Conservation (phyloP, 1,139 yeast genomes). For the Pneumocystis murina region DNA sequence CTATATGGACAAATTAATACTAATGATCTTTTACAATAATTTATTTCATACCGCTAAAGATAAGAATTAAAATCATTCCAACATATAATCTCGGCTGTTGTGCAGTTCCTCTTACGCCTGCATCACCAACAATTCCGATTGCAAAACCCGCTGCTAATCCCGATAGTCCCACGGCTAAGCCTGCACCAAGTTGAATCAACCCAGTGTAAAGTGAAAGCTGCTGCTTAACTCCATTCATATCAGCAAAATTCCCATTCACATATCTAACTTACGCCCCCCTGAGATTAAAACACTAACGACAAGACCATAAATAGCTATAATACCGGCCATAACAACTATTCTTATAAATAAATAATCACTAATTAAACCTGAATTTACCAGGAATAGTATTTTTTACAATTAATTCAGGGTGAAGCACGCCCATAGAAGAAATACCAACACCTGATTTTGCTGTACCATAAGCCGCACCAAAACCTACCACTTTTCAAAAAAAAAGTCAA, state of each 20-base stretch:
- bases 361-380: background rate
- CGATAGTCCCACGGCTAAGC: conserved; percentile 86
- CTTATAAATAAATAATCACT: background rate
- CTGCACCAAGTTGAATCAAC: conserved; percentile 93
- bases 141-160: conserved; percentile 97
- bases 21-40: conserved; percentile 66
- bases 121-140: conserved; percentile 97
- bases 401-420: conserved; percentile 88
- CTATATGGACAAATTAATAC: conserved; percentile 29
- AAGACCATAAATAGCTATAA: conserved; percentile 85
- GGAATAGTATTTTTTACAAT: conserved; percentile 18
- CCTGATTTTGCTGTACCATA: conserved; percentile 98
- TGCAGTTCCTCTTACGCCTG: conserved; percentile 91
- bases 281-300: conserved; percentile 94
- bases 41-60: background rate
- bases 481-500: background rate
- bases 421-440: conserved; percentile 95
- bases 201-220: conserved; percentile 83
- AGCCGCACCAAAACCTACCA: conserved; percentile 56
- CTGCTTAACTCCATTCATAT: conserved; percentile 44
- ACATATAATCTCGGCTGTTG: conserved; percentile 95
- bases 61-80: conserved; percentile 40
- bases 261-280: conserved; percentile 28
- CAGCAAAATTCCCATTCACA: background rate
- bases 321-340: conserved; percentile 76